Evolutionary conservation across 352 stramenopile species (phyloP).

Genomic region (Thalassiosira mediterranea): DNA sequence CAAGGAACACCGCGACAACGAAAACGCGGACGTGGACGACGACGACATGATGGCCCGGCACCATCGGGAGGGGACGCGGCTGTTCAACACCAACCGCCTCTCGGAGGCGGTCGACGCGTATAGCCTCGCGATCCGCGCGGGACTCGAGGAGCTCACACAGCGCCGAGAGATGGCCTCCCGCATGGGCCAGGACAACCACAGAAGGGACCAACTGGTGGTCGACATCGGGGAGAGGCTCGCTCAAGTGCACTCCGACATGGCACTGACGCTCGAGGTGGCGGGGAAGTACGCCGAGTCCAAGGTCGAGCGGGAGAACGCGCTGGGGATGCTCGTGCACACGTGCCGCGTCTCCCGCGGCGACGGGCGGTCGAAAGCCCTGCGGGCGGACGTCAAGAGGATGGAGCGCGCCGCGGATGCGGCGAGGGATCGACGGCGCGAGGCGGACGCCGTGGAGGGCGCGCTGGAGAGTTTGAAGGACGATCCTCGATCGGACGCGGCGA

Average conservation of each 20-base stretch:
- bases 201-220: constrained; percentile 2
- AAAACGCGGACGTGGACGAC: background rate
- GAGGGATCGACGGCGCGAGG: constrained; percentile 9
- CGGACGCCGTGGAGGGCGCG: constrained; percentile 10
- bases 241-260: constrained; percentile 43
- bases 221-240: constrained; percentile 21
- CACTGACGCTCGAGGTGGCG: constrained; percentile 34
- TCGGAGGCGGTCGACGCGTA: constrained; percentile 54
- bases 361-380: constrained; percentile 7
- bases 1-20: background rate
- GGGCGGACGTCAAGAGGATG: constrained; percentile 34
- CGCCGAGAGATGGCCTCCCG: constrained; percentile 17
- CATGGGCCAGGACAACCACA: background rate
- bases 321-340: constrained; percentile 27
- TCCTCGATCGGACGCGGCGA: constrained; percentile 13
- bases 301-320: constrained; percentile 34
- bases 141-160: constrained; percentile 43
- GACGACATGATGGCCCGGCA: constrained; percentile 24
- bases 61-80: constrained; percentile 9
- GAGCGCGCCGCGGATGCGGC: constrained; percentile 20
- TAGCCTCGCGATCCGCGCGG: constrained; percentile 20
- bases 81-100: constrained; percentile 43
- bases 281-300: constrained; percentile 40
- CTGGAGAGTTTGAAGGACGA: constrained; percentile 17
- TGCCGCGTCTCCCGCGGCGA: constrained; percentile 24